phyloP scores from a whole-genome alignment of 2,329 filamentous ascomycete species.

The Fusarium pseudoanthophilum region DNA sequence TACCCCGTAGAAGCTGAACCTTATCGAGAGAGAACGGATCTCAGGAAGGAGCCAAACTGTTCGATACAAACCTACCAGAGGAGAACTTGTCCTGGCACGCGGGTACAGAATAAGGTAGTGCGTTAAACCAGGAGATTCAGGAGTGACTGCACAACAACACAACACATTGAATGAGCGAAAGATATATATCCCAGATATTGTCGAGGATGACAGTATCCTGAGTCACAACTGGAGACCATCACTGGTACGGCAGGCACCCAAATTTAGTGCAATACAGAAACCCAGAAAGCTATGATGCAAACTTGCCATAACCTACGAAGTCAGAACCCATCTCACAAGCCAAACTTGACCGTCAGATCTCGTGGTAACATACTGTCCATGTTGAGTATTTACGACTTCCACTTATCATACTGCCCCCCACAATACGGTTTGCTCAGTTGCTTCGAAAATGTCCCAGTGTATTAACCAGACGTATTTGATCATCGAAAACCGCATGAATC shows the following conservation, averaged over 20 bases:
- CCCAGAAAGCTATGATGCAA: background rate
- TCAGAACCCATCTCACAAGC: background rate
- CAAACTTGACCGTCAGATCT: slow-evolving; percentile 1
- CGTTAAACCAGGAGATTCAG: background rate
- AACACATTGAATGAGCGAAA: background rate
- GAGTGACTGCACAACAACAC: background rate
- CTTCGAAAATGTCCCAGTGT: background rate
- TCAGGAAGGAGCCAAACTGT: background rate
- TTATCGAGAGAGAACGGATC: background rate
- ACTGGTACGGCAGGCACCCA: background rate
- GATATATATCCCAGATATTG: background rate
- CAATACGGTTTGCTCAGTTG: background rate
- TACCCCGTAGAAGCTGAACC: background rate
- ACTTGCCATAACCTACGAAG: background rate
- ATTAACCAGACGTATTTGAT: background rate
- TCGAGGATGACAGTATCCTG: background rate
- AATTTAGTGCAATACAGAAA: background rate
- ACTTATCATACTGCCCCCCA: slow-evolving; percentile 2
- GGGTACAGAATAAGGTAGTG: background rate
- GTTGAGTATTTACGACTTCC: background rate
- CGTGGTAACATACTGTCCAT: slow-evolving; percentile 5
- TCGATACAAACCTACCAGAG: background rate
- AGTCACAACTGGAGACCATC: background rate
- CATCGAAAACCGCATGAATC: background rate
- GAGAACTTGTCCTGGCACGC: background rate